Evolutionary conservation across 495 filamentous ascomycete genomes (phyloP).

Genomic region (Neurospora terricola): DNA sequence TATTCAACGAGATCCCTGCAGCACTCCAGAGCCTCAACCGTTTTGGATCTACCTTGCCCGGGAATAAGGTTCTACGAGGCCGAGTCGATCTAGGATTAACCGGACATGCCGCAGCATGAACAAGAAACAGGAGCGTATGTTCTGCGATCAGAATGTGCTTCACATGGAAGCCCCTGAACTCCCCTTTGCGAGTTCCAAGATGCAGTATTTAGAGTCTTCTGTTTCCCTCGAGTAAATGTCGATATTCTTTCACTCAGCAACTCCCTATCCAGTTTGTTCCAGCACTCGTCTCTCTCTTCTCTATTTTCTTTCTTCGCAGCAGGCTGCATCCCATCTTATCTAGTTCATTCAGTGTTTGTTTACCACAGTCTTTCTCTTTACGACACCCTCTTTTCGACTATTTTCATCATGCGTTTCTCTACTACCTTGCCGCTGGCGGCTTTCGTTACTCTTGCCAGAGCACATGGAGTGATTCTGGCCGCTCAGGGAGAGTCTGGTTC

Average conservation of each 20-base stretch:
- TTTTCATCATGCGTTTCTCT: slow-evolving; percentile 22
- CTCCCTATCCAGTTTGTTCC: neutral
- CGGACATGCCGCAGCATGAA: neutral
- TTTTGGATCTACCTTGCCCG: neutral
- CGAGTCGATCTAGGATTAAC: neutral
- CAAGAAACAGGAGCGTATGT: neutral
- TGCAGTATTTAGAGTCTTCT: neutral
- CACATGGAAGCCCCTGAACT: neutral
- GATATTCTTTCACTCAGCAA: neutral
- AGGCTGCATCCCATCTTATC: neutral
- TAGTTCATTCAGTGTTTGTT: neutral
- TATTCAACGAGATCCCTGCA: neutral
- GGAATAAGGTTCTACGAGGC: neutral
- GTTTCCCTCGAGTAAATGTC: neutral
- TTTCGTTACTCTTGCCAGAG: slow-evolving; percentile 25
- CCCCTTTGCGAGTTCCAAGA: neutral
- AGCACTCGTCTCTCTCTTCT: neutral
- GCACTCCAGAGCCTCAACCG: neutral
- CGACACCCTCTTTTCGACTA: neutral
- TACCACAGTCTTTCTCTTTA: neutral
- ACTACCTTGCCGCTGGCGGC: slow-evolving; percentile 25
- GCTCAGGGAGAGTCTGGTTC: slow-evolving; percentile 32
- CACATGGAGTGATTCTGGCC: slow-evolving; percentile 33
- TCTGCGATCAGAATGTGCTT: neutral
- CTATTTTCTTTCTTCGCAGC: neutral